A percentile compares a stretch with the other conserved stretches of the same genome.
Evolutionary conservation across 768 basidiomycete genomes (phyloP).

Genomic region (Rhizopogon vinicolor): DNA sequence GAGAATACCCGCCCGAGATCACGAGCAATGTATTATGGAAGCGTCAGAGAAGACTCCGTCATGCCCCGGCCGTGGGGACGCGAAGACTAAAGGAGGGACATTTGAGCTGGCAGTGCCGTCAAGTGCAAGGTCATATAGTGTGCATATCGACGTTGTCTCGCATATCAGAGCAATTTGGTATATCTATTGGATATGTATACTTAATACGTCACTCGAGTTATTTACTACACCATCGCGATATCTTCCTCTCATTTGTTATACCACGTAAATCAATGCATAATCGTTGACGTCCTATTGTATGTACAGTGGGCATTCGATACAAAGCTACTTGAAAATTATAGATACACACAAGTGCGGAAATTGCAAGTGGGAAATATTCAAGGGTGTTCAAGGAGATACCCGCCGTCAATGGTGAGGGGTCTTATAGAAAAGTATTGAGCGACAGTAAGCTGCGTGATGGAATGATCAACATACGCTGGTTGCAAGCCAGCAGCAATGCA

Average conservation of each 20-base stretch:
- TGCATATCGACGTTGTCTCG: not conserved
- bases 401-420: slow-evolving; percentile 20
- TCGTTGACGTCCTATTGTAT: no score
- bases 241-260: not conserved
- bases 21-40: not conserved
- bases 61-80: slow-evolving; percentile 22
- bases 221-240: not conserved
- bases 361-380: slow-evolving; percentile 5
- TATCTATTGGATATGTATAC: not conserved
- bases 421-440: slow-evolving; percentile 3
- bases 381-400: slow-evolving; percentile 24
- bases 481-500: slow-evolving; percentile 26
- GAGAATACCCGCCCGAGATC: slow-evolving; percentile 7
- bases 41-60: slow-evolving; percentile 14
- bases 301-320: no score
- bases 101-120: slow-evolving; percentile 7
- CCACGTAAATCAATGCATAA: not conserved
- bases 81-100: slow-evolving; percentile 19
- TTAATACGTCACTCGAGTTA: not conserved
- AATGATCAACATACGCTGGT: slow-evolving; percentile 21
- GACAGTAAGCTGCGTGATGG: not conserved
- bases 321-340: not conserved
- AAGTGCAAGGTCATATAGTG: not conserved
- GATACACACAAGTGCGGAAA: not conserved
- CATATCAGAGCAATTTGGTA: not conserved